Percentiles rank a stretch among this genome's conserved stretches.
phyloP scores from a whole-genome alignment of 306 rosid species.

The Acacia melanoxylon region DNA sequence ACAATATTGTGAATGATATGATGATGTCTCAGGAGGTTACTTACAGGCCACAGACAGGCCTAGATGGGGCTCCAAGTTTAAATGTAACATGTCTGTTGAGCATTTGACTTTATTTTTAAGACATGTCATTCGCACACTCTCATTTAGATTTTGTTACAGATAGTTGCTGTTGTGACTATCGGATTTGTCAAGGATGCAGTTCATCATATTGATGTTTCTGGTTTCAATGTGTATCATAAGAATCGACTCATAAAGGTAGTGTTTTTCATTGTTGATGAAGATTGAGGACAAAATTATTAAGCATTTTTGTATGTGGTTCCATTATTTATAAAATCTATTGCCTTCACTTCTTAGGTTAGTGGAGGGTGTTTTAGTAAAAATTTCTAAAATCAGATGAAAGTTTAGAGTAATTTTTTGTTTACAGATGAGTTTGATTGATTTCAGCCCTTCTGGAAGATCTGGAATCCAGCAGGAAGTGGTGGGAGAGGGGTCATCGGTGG shows the following conservation, averaged over 20 bases:
- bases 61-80: constrained; percentile 62
- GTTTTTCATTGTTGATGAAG: constrained; percentile 23
- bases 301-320: not conserved
- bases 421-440: constrained; percentile 35
- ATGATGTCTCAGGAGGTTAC: constrained; percentile 92
- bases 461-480: constrained; percentile 97
- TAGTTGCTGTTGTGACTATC: constrained; percentile 83
- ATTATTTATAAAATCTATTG: not conserved
- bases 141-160: constrained; percentile 51
- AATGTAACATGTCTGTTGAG: constrained; percentile 52
- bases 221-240: constrained; percentile 95
- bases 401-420: not conserved
- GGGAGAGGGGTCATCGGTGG: constrained; percentile 98
- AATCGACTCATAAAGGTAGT: constrained; percentile 93
- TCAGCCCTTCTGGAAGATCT: constrained; percentile 99
- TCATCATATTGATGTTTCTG: constrained; percentile 90
- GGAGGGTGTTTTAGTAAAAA: no score
- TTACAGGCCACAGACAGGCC: constrained; percentile 72
- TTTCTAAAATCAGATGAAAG: no score
- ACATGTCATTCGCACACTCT: constrained; percentile 33
- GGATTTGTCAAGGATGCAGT: constrained; percentile 98
- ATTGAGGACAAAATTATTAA: not conserved
- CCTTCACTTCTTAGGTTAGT: not conserved
- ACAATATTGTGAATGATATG: constrained; percentile 98
- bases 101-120: constrained; percentile 10